Evolutionary conservation across 163 green algal genomes (phyloP), one percentile per base, ranked within the genome.

Genomic region (Picocystis sp.): DNA sequence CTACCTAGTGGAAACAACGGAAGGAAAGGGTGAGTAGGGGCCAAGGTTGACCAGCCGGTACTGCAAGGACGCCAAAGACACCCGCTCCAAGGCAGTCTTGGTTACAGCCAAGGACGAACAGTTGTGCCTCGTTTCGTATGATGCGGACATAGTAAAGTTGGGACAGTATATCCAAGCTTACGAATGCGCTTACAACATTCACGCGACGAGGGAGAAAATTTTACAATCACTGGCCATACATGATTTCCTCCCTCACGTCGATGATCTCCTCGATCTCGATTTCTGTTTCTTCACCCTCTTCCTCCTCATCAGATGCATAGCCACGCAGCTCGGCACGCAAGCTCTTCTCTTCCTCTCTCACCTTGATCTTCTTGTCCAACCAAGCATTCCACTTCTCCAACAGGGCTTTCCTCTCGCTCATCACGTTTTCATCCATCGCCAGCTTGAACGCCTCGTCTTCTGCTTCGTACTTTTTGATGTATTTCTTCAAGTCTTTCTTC

Each of bases 401-500:
- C 15, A 71, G 48, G 5, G 29, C 50, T 43, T 60, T 42, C 11
- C 60, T 53, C 34, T 65, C 52, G 8, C 43, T 50, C 25, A 69
- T 17, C 13, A 72, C 42, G 2, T 68, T 62, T 23, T 33, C 43
- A 47, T 73, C 60, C 22, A 58, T 53, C 53, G 60, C 52, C 47
- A 54, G 47, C 41, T 58, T 52, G 8, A 74, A 48, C 23, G 46
- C 43, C 57, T 81, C 72, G 49, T 81, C 72, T 50, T 75, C 58
- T 50, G 71, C 72, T 46, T 79, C 68, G 61, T 70, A 83, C 38
- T 63, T 61, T 70, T 94, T 94, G 72, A 63, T 80, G 75, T 93
- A 94, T 55, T 77, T 70, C 62, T 87, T 87, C 50, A 97, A 76
- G 77, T 93, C 89, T 68, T 92, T 93, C n/a, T 45, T 24, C 52